Evolutionary conservation across 23 red algal genomes (phyloP).

Genomic region (Gracilaria caudata): DNA sequence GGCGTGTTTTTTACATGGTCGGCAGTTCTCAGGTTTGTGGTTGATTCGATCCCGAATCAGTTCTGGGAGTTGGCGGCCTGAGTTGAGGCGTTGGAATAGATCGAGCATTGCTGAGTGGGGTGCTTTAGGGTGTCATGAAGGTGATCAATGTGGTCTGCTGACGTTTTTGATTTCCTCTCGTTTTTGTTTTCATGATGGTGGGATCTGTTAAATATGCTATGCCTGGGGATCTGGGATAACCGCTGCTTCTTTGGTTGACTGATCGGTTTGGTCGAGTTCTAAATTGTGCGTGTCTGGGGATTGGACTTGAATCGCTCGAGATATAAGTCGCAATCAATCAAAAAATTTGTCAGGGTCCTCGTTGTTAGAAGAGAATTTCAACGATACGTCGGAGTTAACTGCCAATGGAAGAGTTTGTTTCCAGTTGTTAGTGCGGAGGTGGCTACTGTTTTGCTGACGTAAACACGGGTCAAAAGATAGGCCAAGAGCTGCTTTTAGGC

Average conservation of each 20-base stretch:
- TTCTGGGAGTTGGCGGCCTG: not conserved
- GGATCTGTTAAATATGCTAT: too few species aligned
- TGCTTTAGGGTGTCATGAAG: not conserved
- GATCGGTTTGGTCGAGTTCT: not conserved
- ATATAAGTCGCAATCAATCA: not conserved
- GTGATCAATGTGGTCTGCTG: not conserved
- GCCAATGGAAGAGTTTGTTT: not conserved
- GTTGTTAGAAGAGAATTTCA: not conserved
- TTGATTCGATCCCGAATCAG: not conserved
- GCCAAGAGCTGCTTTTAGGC: not conserved
- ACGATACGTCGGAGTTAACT: slow-evolving; percentile 2
- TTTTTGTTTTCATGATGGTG: not conserved
- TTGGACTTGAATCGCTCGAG: not conserved
- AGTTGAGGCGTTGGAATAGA: not conserved
- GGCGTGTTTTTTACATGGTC: not conserved
- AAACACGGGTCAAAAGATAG: not conserved
- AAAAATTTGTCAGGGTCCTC: not conserved
- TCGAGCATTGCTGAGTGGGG: slow-evolving; percentile 1
- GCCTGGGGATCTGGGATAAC: too few species aligned
- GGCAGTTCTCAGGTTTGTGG: not conserved
- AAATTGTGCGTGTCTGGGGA: not conserved
- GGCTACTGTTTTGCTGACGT: not conserved
- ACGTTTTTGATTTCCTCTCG: not conserved
- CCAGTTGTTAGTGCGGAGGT: not conserved
- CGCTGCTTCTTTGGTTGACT: too few species aligned